A percentile compares a stretch with the other conserved stretches of the same genome.
Evolutionary conservation across 306 rosid species (phyloP).

Genomic region (Oemleria cerasiformis): DNA sequence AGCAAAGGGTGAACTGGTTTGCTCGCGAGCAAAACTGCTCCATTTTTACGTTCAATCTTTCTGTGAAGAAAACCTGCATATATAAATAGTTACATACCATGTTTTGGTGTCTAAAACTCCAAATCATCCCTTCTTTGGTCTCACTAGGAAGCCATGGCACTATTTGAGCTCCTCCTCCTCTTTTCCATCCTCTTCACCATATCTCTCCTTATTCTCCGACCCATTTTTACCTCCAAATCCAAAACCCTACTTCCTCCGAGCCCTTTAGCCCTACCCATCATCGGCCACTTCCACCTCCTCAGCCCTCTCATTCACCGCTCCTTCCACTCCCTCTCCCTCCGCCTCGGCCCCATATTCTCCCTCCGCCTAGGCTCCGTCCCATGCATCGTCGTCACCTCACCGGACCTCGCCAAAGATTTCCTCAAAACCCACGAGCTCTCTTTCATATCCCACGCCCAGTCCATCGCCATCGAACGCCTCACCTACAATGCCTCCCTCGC

Average conservation of each 20-base stretch:
- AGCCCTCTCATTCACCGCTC: constrained; percentile 38
- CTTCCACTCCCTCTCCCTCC: constrained; percentile 24
- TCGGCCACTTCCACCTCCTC: constrained; percentile 18
- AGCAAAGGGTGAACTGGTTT: no score
- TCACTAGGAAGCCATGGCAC: background rate
- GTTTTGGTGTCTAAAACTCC: no score
- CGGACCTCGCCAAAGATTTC: constrained; percentile 37
- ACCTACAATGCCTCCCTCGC: constrained; percentile 37
- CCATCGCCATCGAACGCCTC: constrained; percentile 25
- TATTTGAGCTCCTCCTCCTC: background rate
- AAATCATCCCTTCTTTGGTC: background rate
- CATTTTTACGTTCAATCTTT: no score
- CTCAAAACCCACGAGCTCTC: constrained; percentile 39
- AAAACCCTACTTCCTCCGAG: constrained; percentile 34
- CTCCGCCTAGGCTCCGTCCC: constrained; percentile 33
- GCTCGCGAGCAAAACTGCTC: no score
- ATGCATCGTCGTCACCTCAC: constrained; percentile 27
- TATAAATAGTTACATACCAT: no score
- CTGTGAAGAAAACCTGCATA: no score
- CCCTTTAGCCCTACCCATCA: constrained; percentile 29
- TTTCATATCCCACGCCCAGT: constrained; percentile 20
- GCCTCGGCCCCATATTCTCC: constrained; percentile 39
- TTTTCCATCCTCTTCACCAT: background rate
- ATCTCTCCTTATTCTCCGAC: background rate
- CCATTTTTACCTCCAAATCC: background rate